A percentile compares a stretch with the other conserved stretches of the same genome.
phyloP scores from a whole-genome alignment of 2,329 filamentous ascomycete genomes.

The Ophiostoma sp. region DNA sequence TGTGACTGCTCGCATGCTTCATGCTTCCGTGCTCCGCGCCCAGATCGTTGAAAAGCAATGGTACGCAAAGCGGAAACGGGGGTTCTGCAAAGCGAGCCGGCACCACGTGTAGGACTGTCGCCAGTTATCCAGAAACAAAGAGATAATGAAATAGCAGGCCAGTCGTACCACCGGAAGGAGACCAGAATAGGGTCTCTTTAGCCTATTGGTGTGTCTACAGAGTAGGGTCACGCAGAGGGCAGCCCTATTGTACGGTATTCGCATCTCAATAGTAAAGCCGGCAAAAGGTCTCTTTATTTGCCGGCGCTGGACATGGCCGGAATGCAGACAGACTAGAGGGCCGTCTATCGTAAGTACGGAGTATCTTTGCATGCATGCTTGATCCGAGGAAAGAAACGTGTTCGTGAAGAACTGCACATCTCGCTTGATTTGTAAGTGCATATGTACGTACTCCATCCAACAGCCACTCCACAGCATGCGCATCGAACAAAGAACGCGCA shows the following conservation, averaged over 20 bases:
- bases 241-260: background rate
- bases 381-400: slow-evolving; percentile 3
- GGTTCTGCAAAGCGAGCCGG: background rate
- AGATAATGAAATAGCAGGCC: background rate
- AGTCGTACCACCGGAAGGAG: background rate
- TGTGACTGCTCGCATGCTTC: slow-evolving; percentile 4
- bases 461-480: background rate
- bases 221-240: background rate
- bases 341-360: too few relatives aligned
- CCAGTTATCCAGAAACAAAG: background rate
- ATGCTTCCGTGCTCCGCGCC: background rate
- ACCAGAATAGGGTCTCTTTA: background rate
- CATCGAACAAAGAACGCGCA: slow-evolving; percentile 4
- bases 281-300: background rate
- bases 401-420: background rate
- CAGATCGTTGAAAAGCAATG: background rate
- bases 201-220: background rate
- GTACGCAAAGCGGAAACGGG: too few relatives aligned
- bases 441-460: background rate
- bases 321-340: background rate
- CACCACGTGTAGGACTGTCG: background rate
- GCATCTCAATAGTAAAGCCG: too few relatives aligned
- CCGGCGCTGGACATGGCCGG: background rate
- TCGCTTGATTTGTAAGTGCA: background rate
- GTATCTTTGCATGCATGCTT: background rate